phyloP scores from a whole-genome alignment of 2,329 filamentous ascomycete genomes.

The Pestalotiopsis fici region DNA sequence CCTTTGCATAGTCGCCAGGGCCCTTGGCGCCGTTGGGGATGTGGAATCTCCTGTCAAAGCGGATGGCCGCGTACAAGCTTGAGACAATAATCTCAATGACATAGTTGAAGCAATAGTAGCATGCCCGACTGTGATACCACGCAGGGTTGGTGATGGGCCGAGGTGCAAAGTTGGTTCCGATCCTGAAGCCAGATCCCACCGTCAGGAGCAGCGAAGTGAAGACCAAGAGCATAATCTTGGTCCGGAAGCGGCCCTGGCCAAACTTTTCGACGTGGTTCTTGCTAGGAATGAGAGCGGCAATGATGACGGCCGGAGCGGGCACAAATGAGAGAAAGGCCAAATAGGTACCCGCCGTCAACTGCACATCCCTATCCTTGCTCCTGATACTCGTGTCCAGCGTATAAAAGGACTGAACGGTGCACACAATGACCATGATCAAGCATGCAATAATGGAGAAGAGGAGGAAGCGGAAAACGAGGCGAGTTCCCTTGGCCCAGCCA shows the following conservation, averaged over 20 bases:
- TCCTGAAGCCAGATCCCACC: slow-evolving; percentile 58
- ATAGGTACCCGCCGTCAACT: slow-evolving; percentile 25
- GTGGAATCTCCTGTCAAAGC: slow-evolving; percentile 31
- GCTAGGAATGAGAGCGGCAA: slow-evolving; percentile 8
- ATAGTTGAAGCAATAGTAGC: slow-evolving; percentile 68
- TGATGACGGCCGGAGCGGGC: slow-evolving; percentile 31
- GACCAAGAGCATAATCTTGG: slow-evolving; percentile 57
- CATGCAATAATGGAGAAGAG: slow-evolving; percentile 26
- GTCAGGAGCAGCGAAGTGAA: slow-evolving; percentile 49
- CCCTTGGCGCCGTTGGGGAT: slow-evolving; percentile 28
- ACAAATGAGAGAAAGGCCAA: slow-evolving; percentile 28
- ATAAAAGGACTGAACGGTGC: slow-evolving; percentile 28
- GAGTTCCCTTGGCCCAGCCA: slow-evolving; percentile 33
- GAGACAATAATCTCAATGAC: slow-evolving; percentile 46
- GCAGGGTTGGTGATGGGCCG: slow-evolving; percentile 45
- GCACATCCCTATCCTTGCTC: slow-evolving; percentile 23
- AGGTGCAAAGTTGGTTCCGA: slow-evolving; percentile 48
- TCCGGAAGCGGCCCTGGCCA: slow-evolving; percentile 52
- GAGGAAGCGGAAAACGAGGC: slow-evolving; percentile 24
- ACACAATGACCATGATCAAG: slow-evolving; percentile 32
- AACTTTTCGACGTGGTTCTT: slow-evolving; percentile 49
- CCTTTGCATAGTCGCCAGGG: slow-evolving; percentile 22
- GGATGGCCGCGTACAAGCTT: slow-evolving; percentile 23
- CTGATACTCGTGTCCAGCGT: slow-evolving; percentile 21
- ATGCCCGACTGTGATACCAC: slow-evolving; percentile 58